Base-by-base conservation (phyloP, 495 filamentous ascomycete genomes). In the Penicillium odoratum region DNA sequence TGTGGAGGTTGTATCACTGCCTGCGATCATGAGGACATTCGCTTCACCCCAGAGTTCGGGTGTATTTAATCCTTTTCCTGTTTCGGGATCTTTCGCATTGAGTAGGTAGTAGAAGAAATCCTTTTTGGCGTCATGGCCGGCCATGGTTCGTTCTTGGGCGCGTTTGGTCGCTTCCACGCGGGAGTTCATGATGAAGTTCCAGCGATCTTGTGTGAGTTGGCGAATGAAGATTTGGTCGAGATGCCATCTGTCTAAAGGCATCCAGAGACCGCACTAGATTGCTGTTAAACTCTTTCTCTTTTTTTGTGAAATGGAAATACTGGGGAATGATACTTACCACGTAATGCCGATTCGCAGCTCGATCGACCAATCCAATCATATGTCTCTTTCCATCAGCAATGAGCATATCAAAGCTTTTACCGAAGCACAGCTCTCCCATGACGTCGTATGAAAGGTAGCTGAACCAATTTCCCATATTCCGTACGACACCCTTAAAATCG, bases 1-100 rank as follows among this genome's bases (percentile, higher is more conserved):
- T 3, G 79, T 83, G 0, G 81, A 77, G 16, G 79, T 84, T 0
- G 83, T 86, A 57, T 88, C 86, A 25, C 79, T 83, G 21, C 84
- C 85, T 25, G 74, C 77, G 55, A 77, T 73, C 69, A 78, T 77
- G 4, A 90, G 77, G 0, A 91, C 72, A 65, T 88, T 88, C 5
- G 84, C 83, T 67, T 91, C 88, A 33, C 81, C 83, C 85, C 85
- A 88, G 4, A 91, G 77, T 60, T 92, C 88, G 2, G 81, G 78
- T 10, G 77, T 86, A 10, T 76, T 76, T 61, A 90, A 87, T 1
- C 87, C 86, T 53, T 81, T 75, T 47, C 85, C 87, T 0, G 81
- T 86, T 54, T 83, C 77, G 0, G 81, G 79, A 45, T 86, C 82
- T 47, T 80, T 81, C 9, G 82, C 81, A 47, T 82, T 76, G 36